Base-by-base conservation (phyloP, 2,329 filamentous ascomycete species). In the Phialocephala subalpina region DNA sequence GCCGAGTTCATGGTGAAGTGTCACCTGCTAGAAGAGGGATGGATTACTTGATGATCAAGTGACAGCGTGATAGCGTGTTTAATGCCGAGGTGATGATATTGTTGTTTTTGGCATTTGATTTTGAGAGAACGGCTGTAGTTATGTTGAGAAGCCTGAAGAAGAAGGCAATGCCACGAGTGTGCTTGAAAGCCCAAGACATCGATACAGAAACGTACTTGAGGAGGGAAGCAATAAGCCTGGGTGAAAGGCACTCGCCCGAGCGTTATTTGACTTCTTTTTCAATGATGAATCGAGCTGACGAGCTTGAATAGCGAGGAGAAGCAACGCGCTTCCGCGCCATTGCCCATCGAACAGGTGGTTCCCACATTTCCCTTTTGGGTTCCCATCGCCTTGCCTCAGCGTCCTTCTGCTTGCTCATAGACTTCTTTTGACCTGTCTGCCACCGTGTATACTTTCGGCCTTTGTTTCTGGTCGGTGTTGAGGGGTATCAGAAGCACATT, bases 1-100 rank as follows among this genome's bases (percentile, higher is more conserved):
- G 45, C 20, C n/a, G n/a, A n/a, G n/a, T n/a, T n/a, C n/a, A n/a
- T n/a, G n/a, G 45, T 49, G 22, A 49, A 49, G 20, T 49, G 45
- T 49, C n/a, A 49, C 45, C 45, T 49, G 45, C 45, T 49, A 20
- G 7, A 11, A n/a, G n/a, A n/a, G n/a, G n/a, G n/a, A 25, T 49
- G 22, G 20, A 49, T 49, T 8, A 8, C 7, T 3, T 22, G 22
- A 49, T 16, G 16, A 27, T 49, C 45, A 49, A 49, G 45, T 49
- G 45, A 49, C 45, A 20, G 45, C 22, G 22, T 22, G n/a, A 22
- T 7, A 22, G 7, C 1, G 1, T 49, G 7, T 22, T 7, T 12
- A 49, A 9, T 49, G n/a, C n/a, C 22, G n/a, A 49, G 20, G n/a
- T 49, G 3, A 11, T 7, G 45, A 49, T 22, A 4, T 47, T 4